Percentiles rank a stretch among this genome's conserved stretches.
These are phyloP conservation scores for Saccharum spontaneum DNA, from an alignment of 176 grass and related monocot genomes.

Conservation along the genomic window DNA sequence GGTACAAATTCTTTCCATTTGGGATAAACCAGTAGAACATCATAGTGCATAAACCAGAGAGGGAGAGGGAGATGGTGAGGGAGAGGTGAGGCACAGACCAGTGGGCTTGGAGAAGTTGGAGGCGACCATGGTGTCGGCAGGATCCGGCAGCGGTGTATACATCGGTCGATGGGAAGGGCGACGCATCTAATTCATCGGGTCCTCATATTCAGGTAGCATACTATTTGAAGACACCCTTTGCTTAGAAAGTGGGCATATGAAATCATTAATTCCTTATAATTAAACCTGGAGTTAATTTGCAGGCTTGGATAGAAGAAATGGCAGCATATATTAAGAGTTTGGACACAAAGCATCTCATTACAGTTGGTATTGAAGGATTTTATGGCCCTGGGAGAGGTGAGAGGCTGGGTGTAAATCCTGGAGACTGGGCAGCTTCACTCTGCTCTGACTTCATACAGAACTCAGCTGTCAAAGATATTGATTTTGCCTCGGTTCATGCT, in stretches of 20 bases:
- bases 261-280: not conserved
- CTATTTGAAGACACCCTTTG: not conserved
- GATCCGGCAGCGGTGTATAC: no score
- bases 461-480: conserved; percentile 73
- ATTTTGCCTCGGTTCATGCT: conserved; percentile 93
- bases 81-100: no score
- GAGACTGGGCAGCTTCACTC: conserved; percentile 81
- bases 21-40: no score
- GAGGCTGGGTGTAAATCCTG: conserved; percentile 64
- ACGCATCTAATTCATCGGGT: conserved; percentile 42
- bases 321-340: conserved; percentile 69
- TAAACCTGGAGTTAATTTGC: conserved; percentile 30
- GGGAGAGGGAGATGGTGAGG: no score
- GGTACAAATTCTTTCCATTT: no score
- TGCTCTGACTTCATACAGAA: conserved; percentile 91
- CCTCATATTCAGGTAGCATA: conserved; percentile 72
- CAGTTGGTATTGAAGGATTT: conserved; percentile 93
- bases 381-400: conserved; percentile 58
- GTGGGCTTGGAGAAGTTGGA: no score
- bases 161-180: no score
- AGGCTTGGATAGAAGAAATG: conserved; percentile 97
- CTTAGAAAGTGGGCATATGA: not conserved
- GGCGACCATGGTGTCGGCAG: no score
- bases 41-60: no score
- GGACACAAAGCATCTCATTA: conserved; percentile 79